phyloP scores from a whole-genome alignment of 176 grass and related monocot species.

The Triticum turgidum region DNA sequence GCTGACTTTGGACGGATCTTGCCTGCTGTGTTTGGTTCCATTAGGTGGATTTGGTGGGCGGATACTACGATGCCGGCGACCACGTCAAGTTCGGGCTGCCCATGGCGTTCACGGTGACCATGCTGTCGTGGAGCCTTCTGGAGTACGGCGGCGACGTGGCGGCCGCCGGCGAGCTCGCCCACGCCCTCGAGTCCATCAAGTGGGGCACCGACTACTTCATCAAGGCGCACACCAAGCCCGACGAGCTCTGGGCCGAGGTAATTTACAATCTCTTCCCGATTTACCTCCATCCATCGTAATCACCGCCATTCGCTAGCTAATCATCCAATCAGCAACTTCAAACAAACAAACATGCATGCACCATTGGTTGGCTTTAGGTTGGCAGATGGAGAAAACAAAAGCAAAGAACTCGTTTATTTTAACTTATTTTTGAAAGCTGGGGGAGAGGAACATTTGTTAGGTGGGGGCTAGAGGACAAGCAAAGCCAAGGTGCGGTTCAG shows the following conservation, averaged over 20 bases:
- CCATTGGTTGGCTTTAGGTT: not conserved
- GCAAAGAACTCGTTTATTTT: not conserved
- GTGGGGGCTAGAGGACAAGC: constrained; percentile 44
- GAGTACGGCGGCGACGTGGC: constrained; percentile 71
- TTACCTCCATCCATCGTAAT: not conserved
- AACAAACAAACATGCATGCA: constrained; percentile 22
- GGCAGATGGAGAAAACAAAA: not conserved
- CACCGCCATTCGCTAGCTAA: not conserved
- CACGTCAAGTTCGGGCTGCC: constrained; percentile 90
- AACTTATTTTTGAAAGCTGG: not conserved
- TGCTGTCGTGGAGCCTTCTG: constrained; percentile 70
- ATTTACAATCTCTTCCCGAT: not conserved
- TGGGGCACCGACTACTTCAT: constrained; percentile 95
- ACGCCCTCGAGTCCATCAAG: constrained; percentile 71
- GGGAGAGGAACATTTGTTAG: constrained; percentile 49
- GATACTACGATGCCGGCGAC: constrained; percentile 94
- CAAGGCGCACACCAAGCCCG: constrained; percentile 67
- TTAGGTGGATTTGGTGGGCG: constrained; percentile 84
- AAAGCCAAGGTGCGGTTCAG: constrained; percentile 13
- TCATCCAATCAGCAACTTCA: not conserved
- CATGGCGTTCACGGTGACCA: constrained; percentile 90
- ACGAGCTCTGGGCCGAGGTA: constrained; percentile 88
- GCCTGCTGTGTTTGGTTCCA: not conserved
- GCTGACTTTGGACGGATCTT: constrained; percentile 30
- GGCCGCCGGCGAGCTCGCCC: constrained; percentile 54